Evolutionary conservation across 345 rosid species (phyloP), one percentile per base, ranked within the genome.

Genomic region (Camelina laxa): DNA sequence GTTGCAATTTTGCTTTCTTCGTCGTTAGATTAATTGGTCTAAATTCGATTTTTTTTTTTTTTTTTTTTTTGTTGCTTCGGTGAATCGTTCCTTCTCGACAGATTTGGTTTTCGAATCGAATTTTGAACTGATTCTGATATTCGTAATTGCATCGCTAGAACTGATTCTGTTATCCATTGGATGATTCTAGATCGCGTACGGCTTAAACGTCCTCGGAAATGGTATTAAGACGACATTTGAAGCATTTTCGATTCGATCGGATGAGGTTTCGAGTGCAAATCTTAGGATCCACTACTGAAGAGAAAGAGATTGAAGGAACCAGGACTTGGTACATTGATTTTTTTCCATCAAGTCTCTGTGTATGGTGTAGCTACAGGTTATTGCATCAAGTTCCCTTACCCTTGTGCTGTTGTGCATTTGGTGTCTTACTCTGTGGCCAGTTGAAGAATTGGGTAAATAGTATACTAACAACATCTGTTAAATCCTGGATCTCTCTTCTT

Each of bases 331-430:
- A 70, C n/a, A 75, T 66, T 68, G 50, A 6, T 59, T 70, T 92
- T 82, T 84, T 30, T 24, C 27, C 86, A 76, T 69, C 89, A 87
- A 65, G 88, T 83, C 19, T 89, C 80, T 4, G 69, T 92, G 19
- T 90, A 90, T 70, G 98, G 99, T 17, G 59, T 95, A 27, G 97
- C 97, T 39, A 88, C 91, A 1, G 97, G 98, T 9, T 95, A 95
- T 68, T 92, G 99, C 79, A 69, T 92, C 69, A 87, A 88, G 74
- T 95, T 95, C 73, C 99, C 99, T 41, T 92, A 90, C 67, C 99
- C 99, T 0, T 97, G 99, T 30, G 97, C 98, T 3, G 91, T 30
- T 31, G 41, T 31, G 20, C 21, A 9, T 31, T 33, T 24, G 89
- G 93, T 58, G 96, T 94, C 15, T 17, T 86, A 6, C 13, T 88